Base-by-base conservation (phyloP, 2,329 filamentous ascomycete species). In the Venturia carpophila region DNA sequence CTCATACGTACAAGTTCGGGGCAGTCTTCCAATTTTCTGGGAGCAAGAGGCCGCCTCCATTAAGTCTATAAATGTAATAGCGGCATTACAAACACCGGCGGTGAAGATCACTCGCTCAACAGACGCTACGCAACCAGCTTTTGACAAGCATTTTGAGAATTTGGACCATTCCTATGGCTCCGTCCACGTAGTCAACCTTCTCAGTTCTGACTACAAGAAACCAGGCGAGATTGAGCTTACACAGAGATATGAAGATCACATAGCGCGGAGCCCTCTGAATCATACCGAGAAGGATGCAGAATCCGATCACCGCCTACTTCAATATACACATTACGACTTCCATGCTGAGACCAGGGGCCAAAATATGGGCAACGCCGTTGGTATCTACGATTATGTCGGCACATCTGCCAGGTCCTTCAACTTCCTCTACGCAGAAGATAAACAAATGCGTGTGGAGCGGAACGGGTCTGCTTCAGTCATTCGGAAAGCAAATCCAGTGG, bases 21-120 rank as follows among this genome's bases (percentile, higher is more conserved):
- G 94, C 45, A 97, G 92, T 7, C 91, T 99, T 9, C 94, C 94
- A 0, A 83, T 97, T 2, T 99, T 99, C 75, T 99, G 94, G 94
- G 94, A 99, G 75, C 94, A 97, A 75, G 84, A 88, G 37, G 86
- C 92, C 13, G 92, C 92, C 24, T 82, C 97, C 41, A 82, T 96
- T 43, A 93, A 94, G 0, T 58, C 52, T 37, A 15, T 24, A 7
- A 58, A 58, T n/a, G 9, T 37, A 9, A 30, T 58, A 21, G 30
- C 52, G 17, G 52, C 52, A 37, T 91, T 90, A 2, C 91, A 97
- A 71, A 94, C 97, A 63, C 63, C 63, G 73, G 97, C 97, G 74
- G 96, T 99, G 56, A 87, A 88, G 47, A 84, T 97, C 56, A 96
- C 92, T 7, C 83, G 94, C 66, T 96, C 92, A 15, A 83, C 86